Percentiles rank a stretch among this genome's conserved stretches.
These are phyloP conservation scores for Raffaelea ambrosiae DNA, from an alignment of 2,329 filamentous ascomycete genomes.

Conservation along the genomic window DNA sequence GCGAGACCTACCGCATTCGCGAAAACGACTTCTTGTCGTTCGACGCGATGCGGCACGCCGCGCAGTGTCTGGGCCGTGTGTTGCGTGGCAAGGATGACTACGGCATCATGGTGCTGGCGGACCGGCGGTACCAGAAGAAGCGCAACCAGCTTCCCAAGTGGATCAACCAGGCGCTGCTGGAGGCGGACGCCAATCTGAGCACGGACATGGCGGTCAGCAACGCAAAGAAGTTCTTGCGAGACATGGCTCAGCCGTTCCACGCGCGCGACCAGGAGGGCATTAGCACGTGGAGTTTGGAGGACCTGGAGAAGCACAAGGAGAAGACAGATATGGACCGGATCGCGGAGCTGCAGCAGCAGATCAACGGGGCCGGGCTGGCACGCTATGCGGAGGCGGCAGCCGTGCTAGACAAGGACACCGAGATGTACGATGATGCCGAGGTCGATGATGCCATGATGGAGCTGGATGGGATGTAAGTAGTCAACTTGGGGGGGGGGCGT, in stretches of 20 bases:
- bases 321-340: conserved; percentile 64
- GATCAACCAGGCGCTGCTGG: conserved; percentile 83
- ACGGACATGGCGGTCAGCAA: conserved; percentile 91
- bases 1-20: conserved; percentile 91
- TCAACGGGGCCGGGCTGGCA: conserved; percentile 15
- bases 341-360: conserved; percentile 45
- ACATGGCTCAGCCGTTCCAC: conserved; percentile 87
- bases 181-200: conserved; percentile 80
- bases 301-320: conserved; percentile 52
- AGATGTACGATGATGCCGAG: conserved; percentile 34
- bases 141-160: conserved; percentile 85
- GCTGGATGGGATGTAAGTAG: conserved; percentile 14
- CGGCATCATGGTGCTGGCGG: conserved; percentile 98
- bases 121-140: conserved; percentile 90
- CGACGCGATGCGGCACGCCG: conserved; percentile 98
- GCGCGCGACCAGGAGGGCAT: conserved; percentile 81
- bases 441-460: conserved; percentile 36
- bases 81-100: conserved; percentile 96
- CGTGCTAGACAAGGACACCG: no score
- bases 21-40: conserved; percentile 98
- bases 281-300: conserved; percentile 61
- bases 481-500: no score
- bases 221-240: conserved; percentile 80
- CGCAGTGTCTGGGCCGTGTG: conserved; percentile 91
- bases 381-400: conserved; percentile 15